Evolutionary conservation across 2,329 filamentous ascomycete genomes (phyloP).

Genomic region (Zasmidium angulare): DNA sequence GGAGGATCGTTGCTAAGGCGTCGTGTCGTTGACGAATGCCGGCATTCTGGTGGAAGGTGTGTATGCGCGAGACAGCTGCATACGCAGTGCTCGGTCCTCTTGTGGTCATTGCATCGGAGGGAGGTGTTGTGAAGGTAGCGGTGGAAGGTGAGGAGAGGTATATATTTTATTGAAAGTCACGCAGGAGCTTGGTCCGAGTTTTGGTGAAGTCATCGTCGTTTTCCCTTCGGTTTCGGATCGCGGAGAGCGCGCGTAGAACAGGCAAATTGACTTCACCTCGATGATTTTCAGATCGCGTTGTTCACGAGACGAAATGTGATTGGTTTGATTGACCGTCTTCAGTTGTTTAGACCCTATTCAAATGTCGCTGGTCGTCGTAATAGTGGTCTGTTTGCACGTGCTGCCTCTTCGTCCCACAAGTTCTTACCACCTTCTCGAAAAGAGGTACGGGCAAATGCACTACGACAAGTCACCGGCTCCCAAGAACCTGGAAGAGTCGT

Average conservation of each 20-base stretch:
- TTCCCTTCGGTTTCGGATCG: background rate
- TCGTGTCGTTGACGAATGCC: conserved; percentile 8
- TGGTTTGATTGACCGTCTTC: too few species aligned
- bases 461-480: too few species aligned
- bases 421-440: too few species aligned
- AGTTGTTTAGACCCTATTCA: too few species aligned
- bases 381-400: too few species aligned
- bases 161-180: background rate
- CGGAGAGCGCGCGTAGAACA: background rate
- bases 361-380: too few species aligned
- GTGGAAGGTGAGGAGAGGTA: background rate
- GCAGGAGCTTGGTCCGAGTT: background rate
- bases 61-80: conserved; percentile 28
- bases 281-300: too few species aligned
- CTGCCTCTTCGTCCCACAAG: too few species aligned
- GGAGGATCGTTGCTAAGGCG: background rate
- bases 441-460: too few species aligned
- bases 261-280: too few species aligned
- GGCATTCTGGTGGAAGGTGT: conserved; percentile 10
- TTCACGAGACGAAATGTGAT: too few species aligned
- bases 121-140: background rate
- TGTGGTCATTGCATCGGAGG: conserved; percentile 38
- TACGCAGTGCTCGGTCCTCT: conserved; percentile 30
- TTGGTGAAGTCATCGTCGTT: background rate
- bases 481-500: too few species aligned